Evolutionary conservation across 495 filamentous ascomycete species (phyloP), one percentile per base, ranked within the genome.

Genomic region (Podospora bellae-mahoneyi): DNA sequence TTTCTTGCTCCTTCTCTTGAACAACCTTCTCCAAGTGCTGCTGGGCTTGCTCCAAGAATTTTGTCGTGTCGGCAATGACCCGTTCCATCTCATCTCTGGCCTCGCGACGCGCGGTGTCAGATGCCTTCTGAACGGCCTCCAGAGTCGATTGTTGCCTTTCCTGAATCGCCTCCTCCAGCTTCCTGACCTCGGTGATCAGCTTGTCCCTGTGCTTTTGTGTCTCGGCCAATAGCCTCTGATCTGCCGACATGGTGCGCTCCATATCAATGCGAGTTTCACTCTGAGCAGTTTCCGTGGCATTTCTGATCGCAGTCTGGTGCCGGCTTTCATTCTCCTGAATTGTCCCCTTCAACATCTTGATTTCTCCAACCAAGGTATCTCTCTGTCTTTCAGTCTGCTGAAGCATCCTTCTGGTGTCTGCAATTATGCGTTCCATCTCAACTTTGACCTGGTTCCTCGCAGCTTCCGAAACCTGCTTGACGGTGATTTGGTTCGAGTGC

Each of bases 321-420:
- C 27, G 30, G 15, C 26, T 60, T 1, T 77, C 74, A 28, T 72
- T 71, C 15, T 72, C 69, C 26, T 67, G 64, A 3, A 77, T 13
- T 13, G 66, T 27, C 26, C 75, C 66, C 15, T 66, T 65, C 18
- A 77, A 68, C 32, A 69, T 65, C 4, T 66, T 34, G n/a, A 72
- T 56, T 18, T 69, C 65, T 13, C 54, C 57, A 13, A 55, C 39
- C 39, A 48, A 48, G 3, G 39, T 48, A 13, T 64, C 39, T 16
- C 39, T 48, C 9, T 48, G 39, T 16, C 13, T 48, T 48, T 48
- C 39, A 48, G 39, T 48, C 9, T 48, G 39, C 39, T 48, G 39
- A 48, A 48, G 39, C 39, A 48, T 13, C 39, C 15, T 48, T 48
- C 39, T 64, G 2, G 69, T 27, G 15, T 75, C 66, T 7, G 58